These are phyloP conservation scores for Cryptococcus jaspeensis DNA, from an alignment of 1,284 basidiomycete species.

Conservation along the genomic window DNA sequence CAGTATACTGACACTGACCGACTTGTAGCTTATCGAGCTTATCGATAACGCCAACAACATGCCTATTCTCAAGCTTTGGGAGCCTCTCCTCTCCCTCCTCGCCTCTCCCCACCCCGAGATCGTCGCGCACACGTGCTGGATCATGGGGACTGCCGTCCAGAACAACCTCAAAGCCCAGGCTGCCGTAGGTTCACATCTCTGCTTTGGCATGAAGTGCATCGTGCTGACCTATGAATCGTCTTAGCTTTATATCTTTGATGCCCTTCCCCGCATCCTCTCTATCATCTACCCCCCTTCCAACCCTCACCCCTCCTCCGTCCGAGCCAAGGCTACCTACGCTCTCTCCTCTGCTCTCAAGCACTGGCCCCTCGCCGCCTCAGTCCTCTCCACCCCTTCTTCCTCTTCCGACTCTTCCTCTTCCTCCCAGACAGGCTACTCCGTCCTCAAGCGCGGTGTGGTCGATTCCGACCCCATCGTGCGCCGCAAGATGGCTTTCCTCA, in stretches of 20 bases:
- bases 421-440: slow-evolving; percentile 25
- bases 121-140: slow-evolving; percentile 78
- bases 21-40: slow-evolving; percentile 73
- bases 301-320: slow-evolving; percentile 53
- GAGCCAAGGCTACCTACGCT: slow-evolving; percentile 83
- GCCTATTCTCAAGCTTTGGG: slow-evolving; percentile 80
- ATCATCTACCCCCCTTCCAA: slow-evolving; percentile 58
- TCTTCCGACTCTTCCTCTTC: slow-evolving; percentile 20
- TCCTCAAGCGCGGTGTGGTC: slow-evolving; percentile 39
- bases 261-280: slow-evolving; percentile 65
- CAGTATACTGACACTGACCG: background rate
- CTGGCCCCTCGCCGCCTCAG: slow-evolving; percentile 32
- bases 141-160: slow-evolving; percentile 89
- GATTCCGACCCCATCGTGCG: slow-evolving; percentile 77
- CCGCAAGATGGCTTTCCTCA: slow-evolving; percentile 80
- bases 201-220: too few relatives aligned
- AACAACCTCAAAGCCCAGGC: slow-evolving; percentile 91
- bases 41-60: slow-evolving; percentile 97
- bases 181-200: slow-evolving; percentile 60
- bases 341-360: slow-evolving; percentile 84
- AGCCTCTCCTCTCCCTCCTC: slow-evolving; percentile 69
- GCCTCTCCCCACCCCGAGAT: slow-evolving; percentile 63
- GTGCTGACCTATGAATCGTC: background rate
- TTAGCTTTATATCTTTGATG: slow-evolving; percentile 71
- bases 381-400: slow-evolving; percentile 14